These are phyloP conservation scores for Candida palmyrensis DNA, from an alignment of 805 yeast species.

Conservation along the genomic window DNA sequence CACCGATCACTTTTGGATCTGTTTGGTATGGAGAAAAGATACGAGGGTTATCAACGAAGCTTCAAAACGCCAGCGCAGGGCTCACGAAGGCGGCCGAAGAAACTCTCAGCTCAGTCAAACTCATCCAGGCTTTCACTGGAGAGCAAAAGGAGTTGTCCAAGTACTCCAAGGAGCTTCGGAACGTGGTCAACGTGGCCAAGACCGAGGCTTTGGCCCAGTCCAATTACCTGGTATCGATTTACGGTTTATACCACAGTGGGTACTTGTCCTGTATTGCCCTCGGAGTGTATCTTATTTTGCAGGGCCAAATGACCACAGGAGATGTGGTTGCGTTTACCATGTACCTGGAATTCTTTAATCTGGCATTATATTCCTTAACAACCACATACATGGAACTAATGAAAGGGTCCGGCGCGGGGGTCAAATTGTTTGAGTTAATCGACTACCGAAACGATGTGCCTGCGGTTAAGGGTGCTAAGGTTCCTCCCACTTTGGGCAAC, in stretches of 20 bases:
- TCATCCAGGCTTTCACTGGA: slow-evolving; percentile 40
- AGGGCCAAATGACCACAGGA: slow-evolving; percentile 43
- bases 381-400: slow-evolving; percentile 41
- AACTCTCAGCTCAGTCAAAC: slow-evolving; percentile 36
- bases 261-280: slow-evolving; percentile 38
- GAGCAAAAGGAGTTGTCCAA: slow-evolving; percentile 37
- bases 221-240: slow-evolving; percentile 39
- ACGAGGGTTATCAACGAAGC: slow-evolving; percentile 32
- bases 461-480: slow-evolving; percentile 28
- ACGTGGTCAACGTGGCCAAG: slow-evolving; percentile 37
- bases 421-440: slow-evolving; percentile 37
- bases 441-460: slow-evolving; percentile 33
- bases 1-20: slow-evolving; percentile 41
- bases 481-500: slow-evolving; percentile 17
- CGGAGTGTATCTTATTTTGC: slow-evolving; percentile 37
- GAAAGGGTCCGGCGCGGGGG: slow-evolving; percentile 46
- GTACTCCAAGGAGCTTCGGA: slow-evolving; percentile 34
- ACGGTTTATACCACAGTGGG: slow-evolving; percentile 38
- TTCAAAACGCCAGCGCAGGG: slow-evolving; percentile 42
- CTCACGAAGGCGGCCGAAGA: slow-evolving; percentile 41
- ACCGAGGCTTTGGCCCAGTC: slow-evolving; percentile 42
- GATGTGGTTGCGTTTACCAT: slow-evolving; percentile 43
- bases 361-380: slow-evolving; percentile 41
- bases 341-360: slow-evolving; percentile 40
- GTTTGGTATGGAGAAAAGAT: slow-evolving; percentile 43